A percentile compares a stretch with the other conserved stretches of the same genome.
phyloP scores from a whole-genome alignment of 306 rosid genomes.

The Echinosophora koreensis region DNA sequence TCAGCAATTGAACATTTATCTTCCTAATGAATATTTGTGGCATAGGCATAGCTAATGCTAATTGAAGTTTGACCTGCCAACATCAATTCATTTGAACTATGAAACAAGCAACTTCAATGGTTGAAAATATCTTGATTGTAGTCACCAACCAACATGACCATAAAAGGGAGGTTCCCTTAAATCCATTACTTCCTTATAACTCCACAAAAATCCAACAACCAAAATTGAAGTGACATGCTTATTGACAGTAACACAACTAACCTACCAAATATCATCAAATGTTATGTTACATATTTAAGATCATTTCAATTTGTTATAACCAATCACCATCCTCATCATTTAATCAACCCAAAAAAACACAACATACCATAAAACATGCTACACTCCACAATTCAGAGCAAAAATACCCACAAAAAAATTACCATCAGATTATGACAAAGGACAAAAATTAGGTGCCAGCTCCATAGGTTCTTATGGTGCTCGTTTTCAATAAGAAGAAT shows the following conservation, averaged over 20 bases:
- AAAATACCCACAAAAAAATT: neutral
- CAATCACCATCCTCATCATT: conserved; percentile 35
- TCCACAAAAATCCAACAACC: conserved; percentile 34
- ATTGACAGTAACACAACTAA: neutral
- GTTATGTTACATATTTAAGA: neutral
- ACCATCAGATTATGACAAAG: conserved; percentile 16
- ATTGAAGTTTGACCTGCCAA: neutral
- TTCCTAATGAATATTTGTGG: conserved; percentile 19
- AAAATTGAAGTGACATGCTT: conserved; percentile 9
- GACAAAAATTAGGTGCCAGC: too few relatives aligned
- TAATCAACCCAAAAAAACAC: conserved; percentile 11
- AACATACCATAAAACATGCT: neutral
- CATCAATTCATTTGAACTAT: neutral
- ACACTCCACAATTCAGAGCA: conserved; percentile 25
- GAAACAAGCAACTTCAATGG: conserved; percentile 7
- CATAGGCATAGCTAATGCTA: conserved; percentile 7
- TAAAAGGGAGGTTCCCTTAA: conserved; percentile 40
- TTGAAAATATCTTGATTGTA: neutral
- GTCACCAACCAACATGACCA: conserved; percentile 37
- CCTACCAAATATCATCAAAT: conserved; percentile 30
- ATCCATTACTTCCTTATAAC: conserved; percentile 5
- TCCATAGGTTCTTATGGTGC: too few relatives aligned
- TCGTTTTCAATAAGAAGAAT: too few relatives aligned
- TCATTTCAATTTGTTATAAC: conserved; percentile 3
- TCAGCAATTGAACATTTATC: neutral